Base-by-base conservation (phyloP, 345 rosid genomes). In the Linum usitatissimum region DNA sequence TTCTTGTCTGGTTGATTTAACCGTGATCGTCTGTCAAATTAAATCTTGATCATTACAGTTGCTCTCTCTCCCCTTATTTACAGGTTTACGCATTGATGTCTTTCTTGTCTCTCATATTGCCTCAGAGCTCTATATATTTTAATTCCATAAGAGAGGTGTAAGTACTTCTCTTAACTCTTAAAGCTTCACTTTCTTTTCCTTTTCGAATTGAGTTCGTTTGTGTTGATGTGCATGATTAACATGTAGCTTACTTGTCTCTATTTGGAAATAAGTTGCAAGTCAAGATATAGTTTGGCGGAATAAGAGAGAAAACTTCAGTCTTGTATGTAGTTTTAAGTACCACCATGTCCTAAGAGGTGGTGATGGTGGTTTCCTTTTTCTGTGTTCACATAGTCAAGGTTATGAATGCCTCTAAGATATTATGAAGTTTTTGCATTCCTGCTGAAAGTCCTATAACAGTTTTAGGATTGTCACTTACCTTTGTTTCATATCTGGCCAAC, bases 131-230 rank as follows among this genome's bases (percentile, higher is more conserved):
- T 18, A 94, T 94, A 57, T 88, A 88, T 66, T 90, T 90, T 74
- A 88, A 90, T 82, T 94, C 99, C 61, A 82, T 90, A 59, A 76
- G 97, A 51, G 99, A 94, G 84, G 90, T 88, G 99, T 94, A 80
- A 86, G 96, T 81, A 68, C 70, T 42, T 51, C 21, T 51, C 19
- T 55, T 14, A 10, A 10, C 51, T 45, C 14, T 45, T 10, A 45
- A 45, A 45, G 13, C 7, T 45, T 3, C 14, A 10, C 4, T 45
- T 10, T 45, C 51, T 34, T 34, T 15, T 13, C 51, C 15, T 45
- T 45, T 10, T 45, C 9, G 23, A 28, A 55, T 6, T 19, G 18
- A 1, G 18, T 18, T 23, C 28, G 23, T 20, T 18, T 55, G 12
- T 28, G 28, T 28, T 18, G 23, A 19, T 55, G 59, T 55, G 23